Evolutionary conservation across 1,139 yeast genomes (phyloP).

Genomic region (Hemisphaericaspora xylanilytica): DNA sequence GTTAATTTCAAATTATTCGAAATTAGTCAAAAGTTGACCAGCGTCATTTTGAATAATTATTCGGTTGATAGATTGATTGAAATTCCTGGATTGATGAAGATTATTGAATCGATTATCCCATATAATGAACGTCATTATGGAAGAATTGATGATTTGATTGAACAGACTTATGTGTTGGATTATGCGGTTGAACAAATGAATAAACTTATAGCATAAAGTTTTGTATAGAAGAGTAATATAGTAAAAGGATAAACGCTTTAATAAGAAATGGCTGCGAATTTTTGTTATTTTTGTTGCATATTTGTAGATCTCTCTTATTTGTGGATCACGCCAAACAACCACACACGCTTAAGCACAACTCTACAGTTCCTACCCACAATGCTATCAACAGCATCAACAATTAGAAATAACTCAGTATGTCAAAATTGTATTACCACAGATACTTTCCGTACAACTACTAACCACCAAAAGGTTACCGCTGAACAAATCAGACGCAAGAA

Average conservation of each 20-base stretch:
- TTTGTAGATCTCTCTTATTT: too few species aligned
- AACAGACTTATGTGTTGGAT: conserved; percentile 81
- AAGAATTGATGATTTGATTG: conserved; percentile 75
- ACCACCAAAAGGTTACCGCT: conserved; percentile 8
- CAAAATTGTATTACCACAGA: too few species aligned
- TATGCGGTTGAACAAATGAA: conserved; percentile 81
- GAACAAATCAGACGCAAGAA: conserved; percentile 13
- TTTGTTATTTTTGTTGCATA: too few species aligned
- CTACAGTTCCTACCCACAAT: background rate
- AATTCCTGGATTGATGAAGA: conserved; percentile 63
- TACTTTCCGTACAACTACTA: too few species aligned
- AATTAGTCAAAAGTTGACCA: conserved; percentile 73
- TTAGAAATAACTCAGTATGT: conserved; percentile 2
- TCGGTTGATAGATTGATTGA: conserved; percentile 55
- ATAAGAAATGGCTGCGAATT: too few species aligned
- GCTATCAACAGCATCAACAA: background rate
- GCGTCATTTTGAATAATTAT: conserved; percentile 58
- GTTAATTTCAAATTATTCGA: conserved; percentile 79
- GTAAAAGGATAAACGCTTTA: too few species aligned
- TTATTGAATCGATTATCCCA: conserved; percentile 75
- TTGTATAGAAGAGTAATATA: too few species aligned
- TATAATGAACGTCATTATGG: conserved; percentile 82
- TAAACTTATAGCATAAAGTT: conserved; percentile 25
- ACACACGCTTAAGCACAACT: too few species aligned
- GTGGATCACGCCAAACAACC: too few species aligned